Percentiles rank a stretch among this genome's conserved stretches.
Conservation (phyloP, 1,139 yeast species). For the Pichia sp. region DNA sequence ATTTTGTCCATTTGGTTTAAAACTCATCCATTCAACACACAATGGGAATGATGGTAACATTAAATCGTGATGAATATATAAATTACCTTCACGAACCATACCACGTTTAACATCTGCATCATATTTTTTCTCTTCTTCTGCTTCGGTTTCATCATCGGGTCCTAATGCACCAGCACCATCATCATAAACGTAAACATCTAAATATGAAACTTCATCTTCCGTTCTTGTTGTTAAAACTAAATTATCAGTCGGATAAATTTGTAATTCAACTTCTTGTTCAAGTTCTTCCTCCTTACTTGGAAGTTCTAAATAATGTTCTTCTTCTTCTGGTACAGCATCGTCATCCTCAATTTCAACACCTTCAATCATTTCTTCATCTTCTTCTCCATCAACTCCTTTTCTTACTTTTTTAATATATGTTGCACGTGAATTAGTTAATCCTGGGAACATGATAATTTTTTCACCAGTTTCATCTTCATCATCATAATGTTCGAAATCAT, state of each 20-base stretch:
- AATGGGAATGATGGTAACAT: slow-evolving; percentile 97
- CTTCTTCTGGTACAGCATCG: slow-evolving; percentile 12
- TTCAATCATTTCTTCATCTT: slow-evolving; percentile 37
- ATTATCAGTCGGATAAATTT: slow-evolving; percentile 85
- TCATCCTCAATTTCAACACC: slow-evolving; percentile 31
- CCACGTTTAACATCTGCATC: slow-evolving; percentile 68
- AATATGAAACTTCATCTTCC: slow-evolving; percentile 87
- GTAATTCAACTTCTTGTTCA: slow-evolving; percentile 77
- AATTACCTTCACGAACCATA: slow-evolving; percentile 59
- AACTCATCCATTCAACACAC: slow-evolving; percentile 92
- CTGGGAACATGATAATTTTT: slow-evolving; percentile 64
- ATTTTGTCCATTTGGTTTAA: slow-evolving; percentile 46
- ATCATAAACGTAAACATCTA: slow-evolving; percentile 91
- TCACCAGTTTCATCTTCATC: slow-evolving; percentile 48
- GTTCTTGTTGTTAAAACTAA: slow-evolving; percentile 88
- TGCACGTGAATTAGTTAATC: slow-evolving; percentile 49
- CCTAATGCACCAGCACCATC: slow-evolving; percentile 73
- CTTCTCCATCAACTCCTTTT: slow-evolving; percentile 38
- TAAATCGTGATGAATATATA: slow-evolving; percentile 93
- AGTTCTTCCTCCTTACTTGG: slow-evolving; percentile 59
- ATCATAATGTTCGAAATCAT: slow-evolving; percentile 80
- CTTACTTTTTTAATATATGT: slow-evolving; percentile 30
- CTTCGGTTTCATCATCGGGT: slow-evolving; percentile 49
- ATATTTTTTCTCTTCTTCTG: slow-evolving; percentile 52
- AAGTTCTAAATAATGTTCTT: slow-evolving; percentile 67